Evolutionary conservation across 768 basidiomycete genomes (phyloP).

Genomic region (Lactifluus subvellereus): DNA sequence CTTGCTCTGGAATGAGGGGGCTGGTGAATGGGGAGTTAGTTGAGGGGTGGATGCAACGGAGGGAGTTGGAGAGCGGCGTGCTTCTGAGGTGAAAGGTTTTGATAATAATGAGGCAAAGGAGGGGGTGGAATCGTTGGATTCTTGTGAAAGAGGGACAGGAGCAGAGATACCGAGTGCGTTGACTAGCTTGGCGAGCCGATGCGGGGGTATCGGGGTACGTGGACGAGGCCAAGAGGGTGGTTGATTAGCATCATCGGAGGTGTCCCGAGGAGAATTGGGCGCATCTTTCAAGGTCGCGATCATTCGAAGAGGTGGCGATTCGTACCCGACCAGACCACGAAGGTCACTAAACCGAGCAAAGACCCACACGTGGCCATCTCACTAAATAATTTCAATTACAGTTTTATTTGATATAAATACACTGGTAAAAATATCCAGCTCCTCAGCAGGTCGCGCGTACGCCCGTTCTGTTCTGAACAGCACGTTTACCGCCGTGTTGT

Average conservation of each 20-base stretch:
- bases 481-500: neutral
- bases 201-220: conserved; percentile 65
- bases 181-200: conserved; percentile 74
- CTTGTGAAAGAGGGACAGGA: conserved; percentile 52
- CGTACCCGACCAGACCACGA: too few species aligned
- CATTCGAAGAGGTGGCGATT: neutral
- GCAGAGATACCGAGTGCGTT: conserved; percentile 81
- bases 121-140: conserved; percentile 2
- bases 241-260: conserved; percentile 5
- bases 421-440: too few species aligned
- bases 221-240: conserved; percentile 54
- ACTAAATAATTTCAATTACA: too few species aligned
- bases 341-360: too few species aligned
- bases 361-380: too few species aligned
- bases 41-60: conserved; percentile 38
- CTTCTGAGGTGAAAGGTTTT: conserved; percentile 18
- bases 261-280: neutral
- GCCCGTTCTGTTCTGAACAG: too few species aligned
- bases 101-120: neutral
- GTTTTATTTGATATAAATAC: too few species aligned
- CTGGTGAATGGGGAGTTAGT: conserved; percentile 32
- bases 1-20: conserved; percentile 47
- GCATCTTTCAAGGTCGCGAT: neutral
- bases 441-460: too few species aligned
- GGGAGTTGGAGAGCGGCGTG: conserved; percentile 33